Base-by-base conservation (phyloP, 2,329 filamentous ascomycete genomes). In the Apiospora kogelbergensis region DNA sequence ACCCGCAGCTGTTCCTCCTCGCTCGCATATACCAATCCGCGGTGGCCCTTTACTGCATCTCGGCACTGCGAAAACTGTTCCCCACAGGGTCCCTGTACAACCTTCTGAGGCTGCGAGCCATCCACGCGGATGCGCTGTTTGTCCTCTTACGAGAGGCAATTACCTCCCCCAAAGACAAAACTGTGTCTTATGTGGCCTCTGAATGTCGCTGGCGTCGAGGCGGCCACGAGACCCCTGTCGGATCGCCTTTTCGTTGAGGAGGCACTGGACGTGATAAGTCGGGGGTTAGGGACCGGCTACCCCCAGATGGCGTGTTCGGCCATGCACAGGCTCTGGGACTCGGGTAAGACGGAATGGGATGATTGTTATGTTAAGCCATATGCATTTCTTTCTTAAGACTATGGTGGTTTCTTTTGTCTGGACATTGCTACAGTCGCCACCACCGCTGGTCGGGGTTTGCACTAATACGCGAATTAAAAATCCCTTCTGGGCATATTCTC, bases 351-450 rank as follows among this genome's bases (percentile, higher is more conserved):
- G 33, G 48, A 65, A 2, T 81, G 80, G 79, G 79, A 81, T 70
- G 75, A 73, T 26, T 81, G 80, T 68, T 81, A 80, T 68, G 75
- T 80, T 69, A 72, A 70, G 67, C 75, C 78, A 46, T 79, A 78
- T 69, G 44, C 73, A 6, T 75, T 72, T 26, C 13, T 72, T 5
- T 65, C 66, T 57, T 76, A 67, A 69, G 33, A 33, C 7, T 3
- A 33, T 7, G 33, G 33, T 33, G 33, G 3, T n/a, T n/a, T n/a
- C n/a, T n/a, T n/a, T n/a, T n/a, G n/a, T n/a, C n/a, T n/a, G n/a
- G n/a, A n/a, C n/a, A n/a, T n/a, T n/a, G n/a, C n/a, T n/a, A n/a
- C n/a, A n/a, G n/a, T n/a, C n/a, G n/a, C n/a, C n/a, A n/a, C n/a
- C n/a, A n/a, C n/a, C n/a, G n/a, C n/a, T n/a, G n/a, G n/a, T n/a